Base-by-base conservation (phyloP, 345 rosid genomes). In the Pistacia vera region DNA sequence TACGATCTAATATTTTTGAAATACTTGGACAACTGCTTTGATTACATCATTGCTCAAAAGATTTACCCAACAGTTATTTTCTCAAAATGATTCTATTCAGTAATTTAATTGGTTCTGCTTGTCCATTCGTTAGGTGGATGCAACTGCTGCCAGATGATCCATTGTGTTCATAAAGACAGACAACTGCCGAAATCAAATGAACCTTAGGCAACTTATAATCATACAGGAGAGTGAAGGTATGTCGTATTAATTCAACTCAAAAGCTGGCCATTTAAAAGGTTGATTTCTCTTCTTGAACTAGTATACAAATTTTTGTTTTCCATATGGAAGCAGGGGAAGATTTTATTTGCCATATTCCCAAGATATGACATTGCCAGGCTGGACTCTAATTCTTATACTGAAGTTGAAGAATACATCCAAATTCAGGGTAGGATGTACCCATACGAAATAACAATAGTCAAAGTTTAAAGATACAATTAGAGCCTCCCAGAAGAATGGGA, bases 141-240 rank as follows among this genome's bases (percentile, higher is more conserved):
- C 89, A 90, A 87, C 83, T 91, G 98, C 36, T 93, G 98, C 88
- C 97, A 96, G 75, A 89, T 86, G 97, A 88, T 91, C 79, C 92
- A 92, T 81, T 63, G 90, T 64, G 73, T 63, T 62, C 80, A 77
- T 33, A 85, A 88, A 80, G 84, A 75, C 72, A 97, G 93, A 74
- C 82, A 75, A 82, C 91, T 89, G 72, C 82, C 61, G 78, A 93
- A 85, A 81, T 86, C 98, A 49, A 95, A 81, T 2, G 97, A 95
- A 85, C 97, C 99, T 55, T 79, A 93, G 80, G 81, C 88, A 64
- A 90, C 99, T 80, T 95, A 80, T 96, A 98, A 54, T 86, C 95
- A 28, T 93, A 95, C 87, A 85, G 98, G 85, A 93, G 98, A 88
- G 80, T 79, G 46, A 91, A 93, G 95, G 99, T 95, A 61, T 70